These are phyloP conservation scores for Cryptococcus jaspeensis DNA, from an alignment of 1,284 basidiomycete species.

Conservation along the genomic window DNA sequence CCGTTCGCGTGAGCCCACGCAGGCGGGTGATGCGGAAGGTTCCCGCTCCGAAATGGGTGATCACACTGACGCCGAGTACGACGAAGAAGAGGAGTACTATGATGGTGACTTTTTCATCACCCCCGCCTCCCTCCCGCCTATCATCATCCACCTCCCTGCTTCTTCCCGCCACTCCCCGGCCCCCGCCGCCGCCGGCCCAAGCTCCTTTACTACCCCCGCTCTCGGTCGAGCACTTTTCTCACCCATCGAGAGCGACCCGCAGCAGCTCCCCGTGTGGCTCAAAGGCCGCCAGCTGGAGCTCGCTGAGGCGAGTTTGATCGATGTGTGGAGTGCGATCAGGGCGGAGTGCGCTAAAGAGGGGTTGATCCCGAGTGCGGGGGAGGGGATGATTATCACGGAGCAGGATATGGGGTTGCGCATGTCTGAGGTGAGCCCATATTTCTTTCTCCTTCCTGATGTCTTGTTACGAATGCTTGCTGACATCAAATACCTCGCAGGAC, in stretches of 20 bases:
- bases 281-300: slow-evolving; percentile 28
- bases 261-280: slow-evolving; percentile 28
- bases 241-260: slow-evolving; percentile 18
- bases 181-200: slow-evolving; percentile 14
- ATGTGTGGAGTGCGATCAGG: slow-evolving; percentile 30
- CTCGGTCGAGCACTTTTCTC: slow-evolving; percentile 26
- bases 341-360: slow-evolving; percentile 28
- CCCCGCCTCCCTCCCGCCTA: slow-evolving; percentile 24
- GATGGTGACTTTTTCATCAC: slow-evolving; percentile 17
- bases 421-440: slow-evolving; percentile 74
- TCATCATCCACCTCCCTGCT: slow-evolving; percentile 33
- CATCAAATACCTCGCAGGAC: slow-evolving; percentile 25
- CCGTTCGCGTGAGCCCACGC: too few species aligned
- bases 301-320: slow-evolving; percentile 28
- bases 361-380: slow-evolving; percentile 11
- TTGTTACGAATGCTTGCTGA: background rate
- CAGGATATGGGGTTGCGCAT: slow-evolving; percentile 58
- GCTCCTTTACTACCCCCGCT: too few species aligned
- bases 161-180: slow-evolving; percentile 5
- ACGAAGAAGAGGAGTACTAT: slow-evolving; percentile 14
- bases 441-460: background rate
- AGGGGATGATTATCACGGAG: slow-evolving; percentile 38
- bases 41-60: background rate
- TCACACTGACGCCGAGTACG: slow-evolving; percentile 24
- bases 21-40: too few species aligned